A percentile compares a stretch with the other conserved stretches of the same genome.
phyloP scores from a whole-genome alignment of 768 basidiomycete species.

The Boletellus ananas region DNA sequence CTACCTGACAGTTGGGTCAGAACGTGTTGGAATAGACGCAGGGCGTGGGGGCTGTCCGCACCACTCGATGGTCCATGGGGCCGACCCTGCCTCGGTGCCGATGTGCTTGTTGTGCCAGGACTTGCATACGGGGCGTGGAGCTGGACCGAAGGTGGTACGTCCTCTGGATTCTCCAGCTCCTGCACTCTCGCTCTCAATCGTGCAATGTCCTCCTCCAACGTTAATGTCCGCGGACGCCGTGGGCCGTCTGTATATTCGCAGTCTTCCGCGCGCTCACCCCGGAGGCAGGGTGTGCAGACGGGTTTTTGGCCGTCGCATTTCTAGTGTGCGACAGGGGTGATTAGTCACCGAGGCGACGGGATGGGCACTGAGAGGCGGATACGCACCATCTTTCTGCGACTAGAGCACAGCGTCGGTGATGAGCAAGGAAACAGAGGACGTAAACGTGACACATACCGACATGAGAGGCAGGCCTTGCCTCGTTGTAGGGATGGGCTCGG shows the following conservation, averaged over 20 bases:
- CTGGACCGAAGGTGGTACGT: slow-evolving; percentile 43
- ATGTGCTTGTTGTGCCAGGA: not conserved
- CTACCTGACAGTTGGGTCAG: not conserved
- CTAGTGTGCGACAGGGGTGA: slow-evolving; percentile 28
- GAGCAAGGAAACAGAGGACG: not conserved
- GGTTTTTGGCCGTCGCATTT: slow-evolving; percentile 68
- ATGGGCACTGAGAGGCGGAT: too few relatives aligned
- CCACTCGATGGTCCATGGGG: not conserved
- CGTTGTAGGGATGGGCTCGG: slow-evolving; percentile 34
- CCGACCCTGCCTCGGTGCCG: not conserved
- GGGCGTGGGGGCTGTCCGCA: not conserved
- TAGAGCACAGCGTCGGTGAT: slow-evolving; percentile 10
- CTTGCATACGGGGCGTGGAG: slow-evolving; percentile 48
- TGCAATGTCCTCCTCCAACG: slow-evolving; percentile 56
- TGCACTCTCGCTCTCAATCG: slow-evolving; percentile 53
- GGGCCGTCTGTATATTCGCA: slow-evolving; percentile 71
- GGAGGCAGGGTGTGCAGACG: slow-evolving; percentile 58
- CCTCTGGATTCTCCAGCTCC: slow-evolving; percentile 54
- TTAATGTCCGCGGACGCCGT: slow-evolving; percentile 55
- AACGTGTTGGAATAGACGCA: too few relatives aligned
- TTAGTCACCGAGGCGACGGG: not conserved
- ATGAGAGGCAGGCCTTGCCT: slow-evolving; percentile 51
- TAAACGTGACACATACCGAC: slow-evolving; percentile 37
- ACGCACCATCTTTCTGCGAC: slow-evolving; percentile 48
- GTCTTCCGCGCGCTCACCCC: slow-evolving; percentile 57